A percentile compares a stretch with the other conserved stretches of the same genome.
Conservation (phyloP, 192 early-diverging fungal species). For the Mortierella alpina region DNA sequence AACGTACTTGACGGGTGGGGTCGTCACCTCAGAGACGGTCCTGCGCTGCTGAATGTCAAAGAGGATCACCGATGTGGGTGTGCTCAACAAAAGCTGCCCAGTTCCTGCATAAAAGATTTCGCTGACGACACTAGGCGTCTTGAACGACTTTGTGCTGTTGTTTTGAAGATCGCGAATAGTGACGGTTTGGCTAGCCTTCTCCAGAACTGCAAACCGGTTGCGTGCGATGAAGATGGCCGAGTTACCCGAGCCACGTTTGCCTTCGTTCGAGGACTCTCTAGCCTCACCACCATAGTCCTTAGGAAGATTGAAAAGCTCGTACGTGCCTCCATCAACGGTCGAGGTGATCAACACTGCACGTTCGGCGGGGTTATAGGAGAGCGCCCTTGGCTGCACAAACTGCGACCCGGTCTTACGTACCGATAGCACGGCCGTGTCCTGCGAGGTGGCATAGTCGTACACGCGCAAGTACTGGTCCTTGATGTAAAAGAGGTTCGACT, state of each 20-base stretch:
- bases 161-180: constrained; percentile 90
- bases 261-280: constrained; percentile 69
- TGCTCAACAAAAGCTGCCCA: constrained; percentile 86
- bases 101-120: constrained; percentile 92
- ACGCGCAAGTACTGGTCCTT: constrained; percentile 88
- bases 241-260: constrained; percentile 82
- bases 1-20: constrained; percentile 91
- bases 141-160: constrained; percentile 90
- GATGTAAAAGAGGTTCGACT: constrained; percentile 88
- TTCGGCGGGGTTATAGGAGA: constrained; percentile 97
- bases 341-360: constrained; percentile 87
- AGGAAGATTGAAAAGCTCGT: constrained; percentile 91
- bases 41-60: constrained; percentile 91
- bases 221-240: constrained; percentile 94
- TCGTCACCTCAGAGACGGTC: constrained; percentile 80
- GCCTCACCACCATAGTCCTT: constrained; percentile 72
- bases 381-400: constrained; percentile 79
- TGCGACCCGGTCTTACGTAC: constrained; percentile 81
- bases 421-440: constrained; percentile 82
- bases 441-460: constrained; percentile 82
- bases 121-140: constrained; percentile 71
- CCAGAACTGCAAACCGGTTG: constrained; percentile 97
- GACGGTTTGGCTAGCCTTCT: constrained; percentile 82
- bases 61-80: constrained; percentile 87
- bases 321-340: constrained; percentile 87